Evolutionary conservation across 495 filamentous ascomycete genomes (phyloP), one percentile per base, ranked within the genome.

Genomic region (Penicillium pancosmium): DNA sequence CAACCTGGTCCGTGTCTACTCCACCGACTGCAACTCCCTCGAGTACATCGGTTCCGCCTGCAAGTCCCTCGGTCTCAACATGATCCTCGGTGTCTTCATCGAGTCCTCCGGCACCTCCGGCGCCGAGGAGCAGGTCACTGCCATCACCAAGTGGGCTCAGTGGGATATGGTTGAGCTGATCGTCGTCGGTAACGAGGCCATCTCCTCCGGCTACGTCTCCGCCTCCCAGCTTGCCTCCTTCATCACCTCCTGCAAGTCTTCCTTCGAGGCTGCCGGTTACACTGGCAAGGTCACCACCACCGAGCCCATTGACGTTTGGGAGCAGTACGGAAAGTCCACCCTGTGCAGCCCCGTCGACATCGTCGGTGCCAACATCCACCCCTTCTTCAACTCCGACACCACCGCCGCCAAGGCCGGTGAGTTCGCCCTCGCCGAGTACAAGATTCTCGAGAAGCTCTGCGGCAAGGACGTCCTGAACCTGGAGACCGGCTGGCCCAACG

Each of bases 41-140:
- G 70, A 84, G 73, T 87, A 80, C 71, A 86, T 96, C 56, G 90
- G 89, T 60, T 70, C 76, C 13, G 86, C 90, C 55, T 84, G 82
- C 69, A 67, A 76, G 50, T 64, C 74, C 50, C 69, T 86, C 71
- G 85, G 86, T 50, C 69, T 98, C 43, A 88, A 86, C 65, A 76
- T 97, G 68, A 92, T 97, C 73, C 67, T 92, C 57, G 93, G 93
- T 75, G 78, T 97, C 80, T 95, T 86, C 83, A 87, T 98, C 72
- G 82, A 84, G 68, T 70, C 74, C 56, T 74, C 74, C 58, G 89
- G 87, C 59, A 82, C 82, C 74, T 79, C 80, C 61, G 74, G 70
- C 57, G 86, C 84, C 41, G 68, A 82, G 59, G 72, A 84, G 57
- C 92, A 98, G 80, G 82, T 97, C 60, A 59, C 70, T 18, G 86